A percentile compares a stretch with the other conserved stretches of the same genome.
phyloP scores from a whole-genome alignment of 495 filamentous ascomycete species.

The Penicillium bialowiezense region DNA sequence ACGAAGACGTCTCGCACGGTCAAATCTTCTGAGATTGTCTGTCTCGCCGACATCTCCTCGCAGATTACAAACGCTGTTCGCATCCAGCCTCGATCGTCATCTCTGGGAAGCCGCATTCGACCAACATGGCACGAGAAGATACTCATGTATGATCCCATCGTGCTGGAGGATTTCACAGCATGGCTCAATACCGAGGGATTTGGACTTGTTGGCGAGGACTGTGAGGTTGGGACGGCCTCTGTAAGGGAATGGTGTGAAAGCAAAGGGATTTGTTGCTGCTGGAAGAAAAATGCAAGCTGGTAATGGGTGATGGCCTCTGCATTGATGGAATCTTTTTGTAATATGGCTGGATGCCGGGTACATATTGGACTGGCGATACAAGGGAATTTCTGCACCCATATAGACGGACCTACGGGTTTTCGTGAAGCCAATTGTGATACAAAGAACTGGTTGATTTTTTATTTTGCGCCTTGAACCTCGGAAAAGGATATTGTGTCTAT shows the following conservation, averaged over 20 bases:
- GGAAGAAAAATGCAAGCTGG: slow-evolving; percentile 25
- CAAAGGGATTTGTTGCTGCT: slow-evolving; percentile 70
- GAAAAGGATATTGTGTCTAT: too few species aligned
- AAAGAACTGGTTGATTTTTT: too few species aligned
- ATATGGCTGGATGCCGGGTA: not conserved
- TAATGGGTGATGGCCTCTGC: not conserved
- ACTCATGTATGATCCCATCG: slow-evolving; percentile 87
- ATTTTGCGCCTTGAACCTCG: too few species aligned
- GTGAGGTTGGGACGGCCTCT: slow-evolving; percentile 54
- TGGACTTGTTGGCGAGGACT: slow-evolving; percentile 57
- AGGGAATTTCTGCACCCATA: not conserved
- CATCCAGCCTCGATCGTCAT: slow-evolving; percentile 40
- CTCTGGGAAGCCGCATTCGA: slow-evolving; percentile 17
- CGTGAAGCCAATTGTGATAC: too few species aligned
- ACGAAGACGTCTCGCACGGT: not conserved
- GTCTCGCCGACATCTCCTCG: slow-evolving; percentile 46
- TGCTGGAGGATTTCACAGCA: slow-evolving; percentile 77
- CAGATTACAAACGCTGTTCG: slow-evolving; percentile 67
- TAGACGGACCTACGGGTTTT: too few species aligned
- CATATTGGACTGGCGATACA: not conserved
- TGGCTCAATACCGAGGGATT: slow-evolving; percentile 81
- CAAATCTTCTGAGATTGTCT: slow-evolving; percentile 2
- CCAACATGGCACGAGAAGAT: slow-evolving; percentile 87
- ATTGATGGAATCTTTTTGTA: not conserved
- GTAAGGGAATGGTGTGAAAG: slow-evolving; percentile 87